phyloP scores from a whole-genome alignment of 805 yeast genomes.

The Cyberlindnera galapagoensis region DNA sequence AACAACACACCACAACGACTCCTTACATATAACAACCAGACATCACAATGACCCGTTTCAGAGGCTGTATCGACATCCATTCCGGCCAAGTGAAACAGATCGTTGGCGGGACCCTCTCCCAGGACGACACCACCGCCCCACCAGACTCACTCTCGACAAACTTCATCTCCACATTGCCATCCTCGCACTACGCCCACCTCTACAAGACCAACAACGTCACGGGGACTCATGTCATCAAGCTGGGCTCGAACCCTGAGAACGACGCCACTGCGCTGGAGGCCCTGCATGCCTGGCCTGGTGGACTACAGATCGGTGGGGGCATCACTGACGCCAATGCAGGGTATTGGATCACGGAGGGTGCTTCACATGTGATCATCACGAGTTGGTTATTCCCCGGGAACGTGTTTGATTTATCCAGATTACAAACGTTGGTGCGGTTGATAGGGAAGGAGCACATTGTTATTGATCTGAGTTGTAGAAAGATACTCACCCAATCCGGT shows the following conservation, averaged over 20 bases:
- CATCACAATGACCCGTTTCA: conserved; percentile 66
- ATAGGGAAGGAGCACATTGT: conserved; percentile 71
- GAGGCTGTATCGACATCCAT: conserved; percentile 95
- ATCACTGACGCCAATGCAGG: conserved; percentile 68
- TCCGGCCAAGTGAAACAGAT: conserved; percentile 94
- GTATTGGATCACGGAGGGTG: conserved; percentile 71
- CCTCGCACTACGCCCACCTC: conserved; percentile 67
- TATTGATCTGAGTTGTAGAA: conserved; percentile 83
- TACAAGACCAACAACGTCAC: conserved; percentile 50
- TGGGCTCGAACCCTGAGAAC: conserved; percentile 71
- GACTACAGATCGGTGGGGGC: conserved; percentile 91
- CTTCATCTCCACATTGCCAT: conserved; percentile 68
- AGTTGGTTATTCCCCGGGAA: conserved; percentile 80
- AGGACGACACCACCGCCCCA: conserved; percentile 37
- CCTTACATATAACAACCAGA: too few species aligned
- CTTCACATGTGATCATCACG: conserved; percentile 86
- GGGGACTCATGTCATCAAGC: conserved; percentile 91
- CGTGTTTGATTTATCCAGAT: conserved; percentile 42
- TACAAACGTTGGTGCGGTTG: conserved; percentile 39
- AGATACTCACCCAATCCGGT: conserved; percentile 20
- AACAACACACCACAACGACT: neutral
- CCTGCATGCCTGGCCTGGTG: conserved; percentile 61
- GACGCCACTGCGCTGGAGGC: conserved; percentile 82
- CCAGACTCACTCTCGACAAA: conserved; percentile 52
- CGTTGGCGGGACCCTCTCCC: conserved; percentile 82